These are phyloP conservation scores for Prunus padus DNA, from an alignment of 306 rosid species.

Conservation along the genomic window DNA sequence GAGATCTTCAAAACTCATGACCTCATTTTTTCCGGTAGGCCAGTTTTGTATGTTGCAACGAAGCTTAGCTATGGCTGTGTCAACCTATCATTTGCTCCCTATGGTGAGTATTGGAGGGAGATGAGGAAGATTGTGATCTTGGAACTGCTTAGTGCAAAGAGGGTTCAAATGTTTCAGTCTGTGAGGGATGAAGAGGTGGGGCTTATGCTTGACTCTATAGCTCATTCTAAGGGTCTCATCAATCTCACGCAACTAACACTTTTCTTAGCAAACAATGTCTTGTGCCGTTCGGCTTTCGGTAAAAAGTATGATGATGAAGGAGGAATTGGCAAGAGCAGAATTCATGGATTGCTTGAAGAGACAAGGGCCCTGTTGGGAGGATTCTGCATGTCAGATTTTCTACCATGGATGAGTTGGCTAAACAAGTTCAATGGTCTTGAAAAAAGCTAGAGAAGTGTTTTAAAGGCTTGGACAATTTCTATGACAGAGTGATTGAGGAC, in stretches of 20 bases:
- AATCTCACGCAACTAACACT: slow-evolving; percentile 23
- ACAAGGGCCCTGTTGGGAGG: slow-evolving; percentile 17
- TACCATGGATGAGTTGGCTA: slow-evolving; percentile 30
- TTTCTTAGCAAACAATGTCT: slow-evolving; percentile 14
- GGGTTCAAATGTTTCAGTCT: slow-evolving; percentile 10
- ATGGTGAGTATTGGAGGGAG: slow-evolving; percentile 41
- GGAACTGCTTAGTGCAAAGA: slow-evolving; percentile 28
- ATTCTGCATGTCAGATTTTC: slow-evolving; percentile 17
- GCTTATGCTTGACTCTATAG: slow-evolving; percentile 14
- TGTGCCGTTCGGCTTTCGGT: slow-evolving; percentile 23
- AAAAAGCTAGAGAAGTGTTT: slow-evolving; percentile 32
- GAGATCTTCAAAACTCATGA: slow-evolving; percentile 52
- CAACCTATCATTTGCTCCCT: slow-evolving; percentile 30
- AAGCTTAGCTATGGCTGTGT: slow-evolving; percentile 26
- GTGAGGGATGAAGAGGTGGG: slow-evolving; percentile 31
- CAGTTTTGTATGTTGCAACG: slow-evolving; percentile 29
- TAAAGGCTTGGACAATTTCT: slow-evolving; percentile 32
- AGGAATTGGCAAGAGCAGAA: background rate
- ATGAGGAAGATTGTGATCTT: slow-evolving; percentile 19
- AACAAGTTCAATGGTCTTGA: slow-evolving; percentile 36
- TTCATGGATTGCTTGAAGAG: slow-evolving; percentile 14
- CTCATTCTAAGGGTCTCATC: background rate
- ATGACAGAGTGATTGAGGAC: slow-evolving; percentile 42
- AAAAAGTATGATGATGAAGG: slow-evolving; percentile 20
- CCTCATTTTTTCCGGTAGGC: slow-evolving; percentile 38